Conservation (phyloP, 2,329 filamentous ascomycete genomes). For the Stenocarpella maydis region DNA sequence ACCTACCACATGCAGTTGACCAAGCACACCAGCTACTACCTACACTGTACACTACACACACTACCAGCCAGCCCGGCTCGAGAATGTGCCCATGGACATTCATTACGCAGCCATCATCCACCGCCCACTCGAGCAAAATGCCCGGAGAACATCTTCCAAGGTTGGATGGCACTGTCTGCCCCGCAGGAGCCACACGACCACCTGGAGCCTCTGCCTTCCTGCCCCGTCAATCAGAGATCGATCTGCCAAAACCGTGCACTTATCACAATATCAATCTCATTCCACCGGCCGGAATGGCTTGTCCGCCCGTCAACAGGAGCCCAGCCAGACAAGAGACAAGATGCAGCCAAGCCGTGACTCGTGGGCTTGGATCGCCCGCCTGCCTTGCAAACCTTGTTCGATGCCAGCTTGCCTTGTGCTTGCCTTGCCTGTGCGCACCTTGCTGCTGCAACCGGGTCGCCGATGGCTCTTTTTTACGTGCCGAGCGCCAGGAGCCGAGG, state of each 20-base stretch:
- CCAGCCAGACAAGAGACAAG: not conserved
- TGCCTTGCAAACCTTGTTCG: conserved; percentile 20
- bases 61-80: not conserved
- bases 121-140: not conserved
- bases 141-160: not conserved
- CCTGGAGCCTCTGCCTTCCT: not conserved
- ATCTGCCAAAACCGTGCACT: conserved; percentile 21
- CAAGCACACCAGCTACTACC: too few relatives aligned
- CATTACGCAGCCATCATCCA: not conserved
- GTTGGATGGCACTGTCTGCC: not conserved
- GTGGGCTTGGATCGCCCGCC: not conserved
- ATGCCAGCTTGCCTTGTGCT: not conserved
- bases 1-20: not conserved
- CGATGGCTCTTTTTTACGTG: not conserved
- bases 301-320: conserved; percentile 1
- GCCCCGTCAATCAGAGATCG: not conserved
- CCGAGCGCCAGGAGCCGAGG: conserved; percentile 21
- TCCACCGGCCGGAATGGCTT: not conserved
- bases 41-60: too few relatives aligned
- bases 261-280: conserved; percentile 12
- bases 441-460: not conserved
- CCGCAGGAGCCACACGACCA: conserved; percentile 10
- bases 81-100: too few relatives aligned
- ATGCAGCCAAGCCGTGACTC: not conserved
- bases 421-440: not conserved